Evolutionary conservation across 73 alveolate species (phyloP), one percentile per base, ranked within the genome.

Genomic region (Paramecium bursaria): DNA sequence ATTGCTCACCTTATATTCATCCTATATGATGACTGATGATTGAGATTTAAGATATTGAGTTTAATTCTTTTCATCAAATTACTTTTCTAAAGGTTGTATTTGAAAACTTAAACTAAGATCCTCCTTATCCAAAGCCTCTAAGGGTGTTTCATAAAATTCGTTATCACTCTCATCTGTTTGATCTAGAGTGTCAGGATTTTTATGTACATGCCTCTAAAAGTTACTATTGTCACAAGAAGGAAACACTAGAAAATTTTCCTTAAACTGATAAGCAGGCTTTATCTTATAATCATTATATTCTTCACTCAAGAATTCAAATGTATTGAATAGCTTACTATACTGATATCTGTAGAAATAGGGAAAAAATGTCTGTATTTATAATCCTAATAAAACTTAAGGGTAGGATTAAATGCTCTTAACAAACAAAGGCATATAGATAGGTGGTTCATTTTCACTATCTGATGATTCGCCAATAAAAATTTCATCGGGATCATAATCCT

Each of bases 111-210:
- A 57, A 25, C 60, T 25, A 10, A 67, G 23, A 67, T 67, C 82
- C 44, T 67, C 33, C 44, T 67, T 67, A 33, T 67, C 82, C 21
- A 67, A 42, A 1, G 55, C 82, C 7, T 67, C 82, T 19, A 67
- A 30, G 11, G 82, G 82, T 67, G 17, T 0, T 42, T 67, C 82
- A 42, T 67, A 67, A 13, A 67, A 19, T 35, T 67, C 82, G 44
- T 67, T 67, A 7, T 67, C 82, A 33, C 55, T 42, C 44, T 67
- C 82, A 67, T 67, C 82, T 15, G 82, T 67, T 39, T 17, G 23
- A 67, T 67, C 82, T 3, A 67, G n/a, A 10, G 13, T 6, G 0
- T 42, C 82, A 19, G 82, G 82, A 11, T 67, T 11, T 7, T 42
- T 67, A 35, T 67, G 33, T 42, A 17, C 44, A 15, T 67, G 82